A percentile compares a stretch with the other conserved stretches of the same genome.
These are phyloP conservation scores for Holtermannia corniformis DNA, from an alignment of 768 basidiomycete genomes.

Conservation along the genomic window DNA sequence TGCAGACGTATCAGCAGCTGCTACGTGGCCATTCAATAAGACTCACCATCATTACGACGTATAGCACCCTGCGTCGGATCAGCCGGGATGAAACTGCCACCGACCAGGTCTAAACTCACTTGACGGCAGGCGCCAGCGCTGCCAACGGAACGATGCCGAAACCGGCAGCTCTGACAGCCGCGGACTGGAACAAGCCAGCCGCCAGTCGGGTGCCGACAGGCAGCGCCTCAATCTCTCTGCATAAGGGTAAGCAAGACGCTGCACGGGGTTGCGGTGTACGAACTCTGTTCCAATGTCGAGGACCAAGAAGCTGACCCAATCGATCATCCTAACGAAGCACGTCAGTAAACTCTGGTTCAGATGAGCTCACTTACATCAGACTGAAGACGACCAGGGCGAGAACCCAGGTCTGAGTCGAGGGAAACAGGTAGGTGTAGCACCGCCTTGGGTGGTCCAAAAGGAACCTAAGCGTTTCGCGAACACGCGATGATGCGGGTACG, in stretches of 20 bases:
- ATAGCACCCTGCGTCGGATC: slow-evolving; percentile 57
- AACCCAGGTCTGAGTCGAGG: slow-evolving; percentile 90
- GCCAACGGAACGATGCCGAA: slow-evolving; percentile 67
- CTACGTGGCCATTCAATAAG: slow-evolving; percentile 6
- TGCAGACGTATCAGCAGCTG: background rate
- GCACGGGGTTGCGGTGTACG: slow-evolving; percentile 10
- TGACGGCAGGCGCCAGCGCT: slow-evolving; percentile 75
- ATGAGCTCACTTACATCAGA: slow-evolving; percentile 53
- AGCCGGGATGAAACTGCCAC: slow-evolving; percentile 3
- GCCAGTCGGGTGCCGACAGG: slow-evolving; percentile 62
- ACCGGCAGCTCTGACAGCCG: slow-evolving; percentile 72
- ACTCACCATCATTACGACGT: slow-evolving; percentile 88
- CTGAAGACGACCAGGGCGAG: slow-evolving; percentile 58
- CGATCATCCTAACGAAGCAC: slow-evolving; percentile 53
- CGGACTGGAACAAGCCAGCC: slow-evolving; percentile 67
- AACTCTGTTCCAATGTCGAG: slow-evolving; percentile 70
- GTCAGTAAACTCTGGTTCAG: slow-evolving; percentile 1
- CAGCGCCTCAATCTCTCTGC: slow-evolving; percentile 52
- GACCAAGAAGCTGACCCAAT: slow-evolving; percentile 84
- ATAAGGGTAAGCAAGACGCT: background rate
- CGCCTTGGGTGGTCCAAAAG: slow-evolving; percentile 86
- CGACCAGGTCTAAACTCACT: slow-evolving; percentile 54
- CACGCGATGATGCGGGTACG: slow-evolving; percentile 52
- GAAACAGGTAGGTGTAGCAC: slow-evolving; percentile 79
- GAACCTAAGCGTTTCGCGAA: slow-evolving; percentile 74